Evolutionary conservation across 495 filamentous ascomycete genomes (phyloP), one percentile per base, ranked within the genome.

Genomic region (Tetracladium setigerum): DNA sequence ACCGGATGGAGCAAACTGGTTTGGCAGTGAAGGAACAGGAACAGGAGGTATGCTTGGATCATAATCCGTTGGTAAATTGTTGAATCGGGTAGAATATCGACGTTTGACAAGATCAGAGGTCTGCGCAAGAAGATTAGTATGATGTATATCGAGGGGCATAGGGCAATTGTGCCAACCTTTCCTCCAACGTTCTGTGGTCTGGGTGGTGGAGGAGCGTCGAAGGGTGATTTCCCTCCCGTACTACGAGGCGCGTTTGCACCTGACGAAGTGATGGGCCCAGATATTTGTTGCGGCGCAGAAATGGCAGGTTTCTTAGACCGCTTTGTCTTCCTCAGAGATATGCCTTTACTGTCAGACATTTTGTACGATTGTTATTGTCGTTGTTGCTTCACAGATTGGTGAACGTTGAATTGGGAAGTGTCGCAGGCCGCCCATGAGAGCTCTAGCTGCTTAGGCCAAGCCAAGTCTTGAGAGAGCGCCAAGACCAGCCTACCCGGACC

Each of bases 91-190:
- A 14, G 92, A 97, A 64, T 96, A 97, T 46, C 92, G 73, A 47
- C 87, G 73, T 67, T 97, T 97, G 41, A 99, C 94, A 40, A 97
- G 71, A 64, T 99, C 94, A 16, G 88, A 83, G 3, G 90, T 95
- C 68, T 86, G 50, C 2, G 30, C 7, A 16, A 9, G 10, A 24
- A 16, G 16, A 18, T 39, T 14, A 27, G 9, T 14, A 59, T 63
- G 22, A 27, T 27, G 22, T 27, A 36, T 24, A 40, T 14, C 15
- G 9, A 8, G 19, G 16, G 24, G 39, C 16, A n/a, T 19, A 34
- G 38, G 30, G 9, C 15, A 46, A 12, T 22, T 36, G 42, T 47
- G 13, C 33, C 14, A 50, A 57, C 57, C 51, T 60, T 60, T 54
- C 56, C 56, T 36, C 56, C 43, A 36, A 38, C 38, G 7, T 3